Percentiles rank a stretch among this genome's conserved stretches.
Evolutionary conservation across 2,329 filamentous ascomycete species (phyloP).

Genomic region (Aureobasidium sp.): DNA sequence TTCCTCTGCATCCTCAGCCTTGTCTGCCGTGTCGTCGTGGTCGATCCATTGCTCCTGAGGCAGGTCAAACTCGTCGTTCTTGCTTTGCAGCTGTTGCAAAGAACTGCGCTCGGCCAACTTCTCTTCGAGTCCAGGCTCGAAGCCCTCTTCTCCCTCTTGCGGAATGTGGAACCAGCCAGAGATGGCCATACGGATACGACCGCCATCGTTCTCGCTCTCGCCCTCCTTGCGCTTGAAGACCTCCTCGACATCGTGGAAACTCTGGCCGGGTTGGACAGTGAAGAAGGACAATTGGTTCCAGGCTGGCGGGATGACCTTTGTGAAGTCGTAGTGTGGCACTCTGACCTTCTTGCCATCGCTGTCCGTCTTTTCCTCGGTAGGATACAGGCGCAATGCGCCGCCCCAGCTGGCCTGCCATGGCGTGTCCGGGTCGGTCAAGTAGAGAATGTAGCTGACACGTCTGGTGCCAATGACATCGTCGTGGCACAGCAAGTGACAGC

Average conservation of each 20-base stretch:
- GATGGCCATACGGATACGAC: slow-evolving; percentile 89
- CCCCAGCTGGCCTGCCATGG: slow-evolving; percentile 91
- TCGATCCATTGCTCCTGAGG: slow-evolving; percentile 57
- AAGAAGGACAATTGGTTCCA: slow-evolving; percentile 99
- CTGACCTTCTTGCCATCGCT: slow-evolving; percentile 65
- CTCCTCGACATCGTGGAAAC: slow-evolving; percentile 98
- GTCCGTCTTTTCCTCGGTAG: slow-evolving; percentile 56
- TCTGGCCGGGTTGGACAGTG: slow-evolving; percentile 94
- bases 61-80: slow-evolving; percentile 81
- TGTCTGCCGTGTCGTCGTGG: slow-evolving; percentile 48
- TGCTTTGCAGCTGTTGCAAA: slow-evolving; percentile 84
- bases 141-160: slow-evolving; percentile 88
- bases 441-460: slow-evolving; percentile 93
- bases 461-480: slow-evolving; percentile 98
- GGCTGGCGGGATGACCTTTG: slow-evolving; percentile 79
- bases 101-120: slow-evolving; percentile 83
- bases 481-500: slow-evolving; percentile 91
- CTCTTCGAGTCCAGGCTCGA: slow-evolving; percentile 79
- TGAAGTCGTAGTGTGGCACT: slow-evolving; percentile 71
- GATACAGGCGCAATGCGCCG: slow-evolving; percentile 82
- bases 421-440: slow-evolving; percentile 84
- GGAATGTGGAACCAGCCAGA: slow-evolving; percentile 99
- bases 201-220: slow-evolving; percentile 59
- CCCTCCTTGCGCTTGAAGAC: slow-evolving; percentile 66
- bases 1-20: slow-evolving; percentile 56